phyloP scores from a whole-genome alignment of 305 asterid genomes.

The Coffea humblotiana region DNA sequence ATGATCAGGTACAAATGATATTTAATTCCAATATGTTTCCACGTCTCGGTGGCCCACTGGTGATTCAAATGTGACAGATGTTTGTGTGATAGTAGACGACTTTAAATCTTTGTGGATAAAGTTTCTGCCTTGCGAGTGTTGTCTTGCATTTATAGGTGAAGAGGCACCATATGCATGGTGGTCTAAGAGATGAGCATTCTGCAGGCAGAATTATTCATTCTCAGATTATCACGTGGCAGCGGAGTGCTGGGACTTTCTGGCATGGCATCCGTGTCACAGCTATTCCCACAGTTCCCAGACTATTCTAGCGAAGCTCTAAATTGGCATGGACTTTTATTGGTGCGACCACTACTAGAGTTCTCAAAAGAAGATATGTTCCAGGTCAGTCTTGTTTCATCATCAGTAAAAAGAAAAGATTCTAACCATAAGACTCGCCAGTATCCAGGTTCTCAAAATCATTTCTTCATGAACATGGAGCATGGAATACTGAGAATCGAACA shows the following conservation, averaged over 20 bases:
- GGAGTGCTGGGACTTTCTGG: constrained; percentile 99
- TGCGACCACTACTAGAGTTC: constrained; percentile 81
- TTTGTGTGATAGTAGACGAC: background rate
- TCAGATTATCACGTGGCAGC: constrained; percentile 83
- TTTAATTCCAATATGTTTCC: too few relatives aligned
- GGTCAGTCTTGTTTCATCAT: constrained; percentile 43
- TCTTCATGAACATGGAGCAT: background rate
- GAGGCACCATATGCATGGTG: constrained; percentile 16
- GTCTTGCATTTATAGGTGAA: background rate
- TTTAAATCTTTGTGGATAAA: background rate
- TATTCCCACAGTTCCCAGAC: constrained; percentile 46
- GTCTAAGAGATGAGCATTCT: constrained; percentile 29
- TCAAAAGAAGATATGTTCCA: constrained; percentile 83
- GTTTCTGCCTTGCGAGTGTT: background rate
- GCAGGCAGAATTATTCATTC: constrained; percentile 86
- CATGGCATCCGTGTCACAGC: constrained; percentile 68
- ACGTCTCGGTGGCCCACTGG: too few relatives aligned
- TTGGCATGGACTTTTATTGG: constrained; percentile 57
- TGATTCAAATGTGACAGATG: background rate
- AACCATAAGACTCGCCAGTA: background rate
- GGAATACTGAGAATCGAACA: background rate
- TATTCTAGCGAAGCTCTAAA: constrained; percentile 37
- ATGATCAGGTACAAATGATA: constrained; percentile 70
- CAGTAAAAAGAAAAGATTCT: background rate
- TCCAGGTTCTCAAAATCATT: background rate